Percentiles rank a stretch among this genome's conserved stretches.
phyloP scores from a whole-genome alignment of 73 alveolate genomes.

The Paramecium biaurelia region DNA sequence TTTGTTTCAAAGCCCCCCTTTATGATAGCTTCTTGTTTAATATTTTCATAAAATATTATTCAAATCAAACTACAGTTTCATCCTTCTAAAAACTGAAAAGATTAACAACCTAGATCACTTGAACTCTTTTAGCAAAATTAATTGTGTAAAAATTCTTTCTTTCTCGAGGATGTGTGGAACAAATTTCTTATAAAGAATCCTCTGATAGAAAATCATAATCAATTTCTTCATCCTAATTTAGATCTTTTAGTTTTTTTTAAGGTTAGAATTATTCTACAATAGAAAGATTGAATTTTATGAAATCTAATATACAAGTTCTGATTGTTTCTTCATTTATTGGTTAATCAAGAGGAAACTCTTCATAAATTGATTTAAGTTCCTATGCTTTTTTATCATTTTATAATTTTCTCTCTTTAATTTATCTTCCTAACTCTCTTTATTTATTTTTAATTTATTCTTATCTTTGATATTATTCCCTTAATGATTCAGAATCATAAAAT shows the following conservation, averaged over 20 bases:
- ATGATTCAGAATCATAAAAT: background rate
- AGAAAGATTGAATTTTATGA: background rate
- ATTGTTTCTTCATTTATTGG: background rate
- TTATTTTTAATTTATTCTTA: background rate
- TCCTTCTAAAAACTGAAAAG: background rate
- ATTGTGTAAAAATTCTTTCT: background rate
- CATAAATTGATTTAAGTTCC: background rate
- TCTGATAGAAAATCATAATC: constrained; percentile 8
- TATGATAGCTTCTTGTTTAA: background rate
- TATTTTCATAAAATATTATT: background rate
- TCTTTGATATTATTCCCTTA: background rate
- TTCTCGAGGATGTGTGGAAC: background rate
- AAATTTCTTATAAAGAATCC: background rate
- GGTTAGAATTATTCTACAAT: background rate
- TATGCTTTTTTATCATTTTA: background rate
- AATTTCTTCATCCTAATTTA: background rate
- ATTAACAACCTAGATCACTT: background rate
- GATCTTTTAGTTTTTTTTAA: background rate
- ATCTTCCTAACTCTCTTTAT: background rate
- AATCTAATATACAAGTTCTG: background rate
- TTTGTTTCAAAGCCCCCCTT: background rate
- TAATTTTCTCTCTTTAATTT: background rate
- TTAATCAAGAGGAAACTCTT: background rate
- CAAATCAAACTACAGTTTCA: background rate
- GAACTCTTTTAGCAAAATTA: background rate